Evolutionary conservation across 2,329 filamentous ascomycete genomes (phyloP), one percentile per base, ranked within the genome.

Genomic region (Leptographium galeiforme): DNA sequence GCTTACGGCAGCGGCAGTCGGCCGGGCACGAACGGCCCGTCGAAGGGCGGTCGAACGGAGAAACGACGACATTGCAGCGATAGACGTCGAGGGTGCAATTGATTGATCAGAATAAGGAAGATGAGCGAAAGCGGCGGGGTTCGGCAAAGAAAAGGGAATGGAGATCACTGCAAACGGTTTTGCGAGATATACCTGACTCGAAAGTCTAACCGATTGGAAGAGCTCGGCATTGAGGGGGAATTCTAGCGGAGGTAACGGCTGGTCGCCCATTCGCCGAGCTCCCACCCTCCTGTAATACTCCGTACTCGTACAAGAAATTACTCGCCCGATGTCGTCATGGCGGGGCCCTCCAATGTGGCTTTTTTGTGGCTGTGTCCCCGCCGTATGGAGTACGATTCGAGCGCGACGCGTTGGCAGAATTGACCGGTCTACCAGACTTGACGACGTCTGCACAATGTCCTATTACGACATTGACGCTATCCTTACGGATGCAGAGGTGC

Each of bases 401-500:
- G 30, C 34, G 34, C 36, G 18, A 39, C 47, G 48, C 48, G 48
- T 30, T 32, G n/a, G 2, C 3, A 5, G 25, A 25, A 25, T 25
- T 25, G 25, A 3, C 5, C 25, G 25, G 25, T 25, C 25, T 25
- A 25, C 25, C 25, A 25, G 25, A 25, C 25, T 25, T 25, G 39
- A 41, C 40, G 14, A 43, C n/a, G 40, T 2, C 25, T 3, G n/a
- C 4, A 19, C n/a, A 39, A 78, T 84, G 80, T 87, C 85, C 40
- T 94, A 94, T 73, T 94, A 93, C 73, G 84, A 89, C 66, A 79
- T 91, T 55, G 84, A 90, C 62, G 78, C 85, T 57, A 93, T 94
- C 70, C 77, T 93, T 46, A 93, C 88, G 11, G 87, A 93, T 66
- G 82, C 87, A 50, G 88, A 90, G 72, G 84, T 85, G 73, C 16